Evolutionary conservation across 495 filamentous ascomycete genomes (phyloP), one percentile per base, ranked within the genome.

Genomic region (Neurospora sp.): DNA sequence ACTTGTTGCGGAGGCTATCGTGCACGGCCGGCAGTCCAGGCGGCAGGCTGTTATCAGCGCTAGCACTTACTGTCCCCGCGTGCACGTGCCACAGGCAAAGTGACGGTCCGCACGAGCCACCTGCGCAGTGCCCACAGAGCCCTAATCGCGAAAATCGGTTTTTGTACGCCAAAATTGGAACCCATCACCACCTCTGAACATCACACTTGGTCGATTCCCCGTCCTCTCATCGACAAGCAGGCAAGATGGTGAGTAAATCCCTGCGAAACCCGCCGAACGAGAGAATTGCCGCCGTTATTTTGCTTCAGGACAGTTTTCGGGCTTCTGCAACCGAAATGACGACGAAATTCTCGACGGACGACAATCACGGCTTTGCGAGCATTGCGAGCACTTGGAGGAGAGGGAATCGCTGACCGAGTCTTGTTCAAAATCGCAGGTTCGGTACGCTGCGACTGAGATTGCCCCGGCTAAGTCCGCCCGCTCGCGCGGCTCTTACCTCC

Each of bases 401-500:
- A 65, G 27, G 27, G 27, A 70, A 44, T 75, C 61, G 76, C 84
- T 84, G 77, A 85, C 82, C 80, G 77, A 71, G 74, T 27, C 71
- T 78, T 75, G 76, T 73, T 73, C 68, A 76, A 78, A 70, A 80
- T 31, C 69, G 27, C 73, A 97, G 96, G 96, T 98, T 88, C 94
- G 96, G 86, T 98, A 99, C 94, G 94, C 94, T 87, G 93, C 92
- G 80, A 93, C 90, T 80, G 87, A 93, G 81, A 94, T 97, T 84
- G 86, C 92, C 78, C 86, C 91, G 82, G 88, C 90, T 76, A 99
- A 98, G 89, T 96, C 93, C 84, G 96, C 96, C 83, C 93, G 94
- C 86, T 90, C 94, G 81, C 94, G 95, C 84, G 96, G 96, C 83
- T 92, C 94, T 82, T 98, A 98, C 90, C 93, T 99, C 77, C 94